These are phyloP conservation scores for Schrenkiella parvula DNA, from an alignment of 345 rosid genomes.

Conservation along the genomic window DNA sequence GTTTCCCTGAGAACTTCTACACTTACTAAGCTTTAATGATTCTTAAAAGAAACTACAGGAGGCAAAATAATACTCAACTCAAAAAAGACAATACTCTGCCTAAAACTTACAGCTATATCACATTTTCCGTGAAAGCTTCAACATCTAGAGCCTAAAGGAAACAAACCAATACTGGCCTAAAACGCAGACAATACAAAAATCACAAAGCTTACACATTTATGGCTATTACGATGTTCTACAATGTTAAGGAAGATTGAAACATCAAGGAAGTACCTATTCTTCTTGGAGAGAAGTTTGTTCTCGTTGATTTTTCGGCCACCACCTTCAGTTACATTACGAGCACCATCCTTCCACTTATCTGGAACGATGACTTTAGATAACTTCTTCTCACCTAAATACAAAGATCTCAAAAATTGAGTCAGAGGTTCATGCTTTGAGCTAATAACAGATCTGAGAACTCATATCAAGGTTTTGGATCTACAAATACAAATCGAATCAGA, in stretches of 20 bases:
- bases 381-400: slow-evolving; percentile 79
- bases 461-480: background rate
- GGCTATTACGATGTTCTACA: background rate
- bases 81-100: background rate
- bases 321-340: slow-evolving; percentile 84
- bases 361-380: slow-evolving; percentile 94
- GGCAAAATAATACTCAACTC: background rate
- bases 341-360: slow-evolving; percentile 99
- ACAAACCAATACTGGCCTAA: background rate
- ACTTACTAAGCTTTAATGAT: background rate
- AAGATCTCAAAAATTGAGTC: background rate
- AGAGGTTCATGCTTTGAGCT: background rate
- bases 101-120: background rate
- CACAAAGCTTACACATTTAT: background rate
- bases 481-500: background rate
- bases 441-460: background rate
- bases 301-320: slow-evolving; percentile 98
- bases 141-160: background rate
- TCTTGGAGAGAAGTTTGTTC: slow-evolving; percentile 96
- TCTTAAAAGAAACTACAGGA: background rate
- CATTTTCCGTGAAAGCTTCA: background rate
- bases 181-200: background rate
- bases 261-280: slow-evolving; percentile 45
- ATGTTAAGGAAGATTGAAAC: background rate
- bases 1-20: background rate